A percentile compares a stretch with the other conserved stretches of the same genome.
phyloP scores from a whole-genome alignment of 345 rosid species.

The Lumnitzera racemosa region DNA sequence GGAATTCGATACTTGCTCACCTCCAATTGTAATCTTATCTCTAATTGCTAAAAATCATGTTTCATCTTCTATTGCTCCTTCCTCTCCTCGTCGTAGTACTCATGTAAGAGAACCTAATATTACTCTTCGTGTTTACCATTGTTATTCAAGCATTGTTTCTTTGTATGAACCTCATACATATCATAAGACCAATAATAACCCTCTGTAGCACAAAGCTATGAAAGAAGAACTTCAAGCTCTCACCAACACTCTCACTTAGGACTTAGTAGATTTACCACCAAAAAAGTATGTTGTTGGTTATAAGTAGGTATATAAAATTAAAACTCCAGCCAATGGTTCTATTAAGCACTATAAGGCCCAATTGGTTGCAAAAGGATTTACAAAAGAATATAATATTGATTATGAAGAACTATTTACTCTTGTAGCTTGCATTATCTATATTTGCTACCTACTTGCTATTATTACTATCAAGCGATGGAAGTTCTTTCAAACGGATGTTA shows the following conservation, averaged over 20 bases:
- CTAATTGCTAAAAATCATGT: no score
- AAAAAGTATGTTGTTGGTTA: not conserved
- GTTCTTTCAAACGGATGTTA: not conserved
- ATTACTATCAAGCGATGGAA: not conserved
- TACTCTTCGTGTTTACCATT: not conserved
- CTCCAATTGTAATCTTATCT: no score
- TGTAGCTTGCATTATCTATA: not conserved
- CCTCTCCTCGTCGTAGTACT: no score
- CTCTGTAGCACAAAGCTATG: not conserved
- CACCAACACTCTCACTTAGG: not conserved
- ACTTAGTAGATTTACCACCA: not conserved
- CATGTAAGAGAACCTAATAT: no score
- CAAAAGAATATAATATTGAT: not conserved
- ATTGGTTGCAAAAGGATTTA: not conserved
- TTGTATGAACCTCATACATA: not conserved
- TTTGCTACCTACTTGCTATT: not conserved
- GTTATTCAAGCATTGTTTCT: not conserved
- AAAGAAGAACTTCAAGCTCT: not conserved
- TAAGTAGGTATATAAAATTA: constrained; percentile 2
- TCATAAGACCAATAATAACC: not conserved
- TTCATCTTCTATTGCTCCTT: no score
- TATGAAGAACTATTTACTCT: not conserved
- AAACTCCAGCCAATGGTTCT: not conserved
- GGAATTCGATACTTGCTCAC: no score
- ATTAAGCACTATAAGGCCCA: not conserved